A percentile compares a stretch with the other conserved stretches of the same genome.
phyloP scores from a whole-genome alignment of 495 filamentous ascomycete genomes.

The Hypoxylon cercidicola region DNA sequence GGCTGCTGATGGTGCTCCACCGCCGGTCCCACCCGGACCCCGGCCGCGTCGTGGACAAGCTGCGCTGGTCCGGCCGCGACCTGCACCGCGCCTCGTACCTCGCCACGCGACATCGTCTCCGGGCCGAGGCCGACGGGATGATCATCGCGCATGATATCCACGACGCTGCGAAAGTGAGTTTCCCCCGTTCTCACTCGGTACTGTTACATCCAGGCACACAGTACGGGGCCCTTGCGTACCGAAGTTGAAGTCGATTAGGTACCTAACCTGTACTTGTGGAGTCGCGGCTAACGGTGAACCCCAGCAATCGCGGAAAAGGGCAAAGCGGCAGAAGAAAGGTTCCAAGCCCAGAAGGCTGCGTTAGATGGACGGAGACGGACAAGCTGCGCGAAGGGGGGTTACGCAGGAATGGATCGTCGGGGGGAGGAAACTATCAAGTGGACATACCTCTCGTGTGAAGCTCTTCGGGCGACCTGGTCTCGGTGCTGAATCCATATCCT shows the following conservation, averaged over 20 bases:
- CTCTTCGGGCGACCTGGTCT: too few species aligned
- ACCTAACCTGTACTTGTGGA: too few species aligned
- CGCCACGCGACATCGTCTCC: constrained; percentile 31
- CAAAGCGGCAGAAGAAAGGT: constrained; percentile 10
- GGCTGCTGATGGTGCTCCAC: constrained; percentile 39
- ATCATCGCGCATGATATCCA: constrained; percentile 41
- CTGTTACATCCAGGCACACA: background rate
- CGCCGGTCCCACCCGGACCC: constrained; percentile 42
- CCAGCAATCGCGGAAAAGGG: constrained; percentile 30
- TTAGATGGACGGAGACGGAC: background rate
- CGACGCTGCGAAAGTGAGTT: constrained; percentile 39
- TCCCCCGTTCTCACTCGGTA: background rate
- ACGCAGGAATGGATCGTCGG: background rate
- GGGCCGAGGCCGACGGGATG: constrained; percentile 33
- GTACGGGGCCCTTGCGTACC: background rate
- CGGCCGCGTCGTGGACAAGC: constrained; percentile 24
- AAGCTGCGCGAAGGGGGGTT: background rate
- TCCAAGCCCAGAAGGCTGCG: constrained; percentile 18
- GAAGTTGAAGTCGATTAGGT: too few species aligned
- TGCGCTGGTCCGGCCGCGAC: constrained; percentile 37
- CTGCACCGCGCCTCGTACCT: constrained; percentile 41
- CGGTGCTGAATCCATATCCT: too few species aligned
- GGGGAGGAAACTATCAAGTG: too few species aligned
- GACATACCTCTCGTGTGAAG: too few species aligned
- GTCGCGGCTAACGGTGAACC: background rate